Evolutionary conservation across 495 filamentous ascomycete genomes (phyloP), one percentile per base, ranked within the genome.

Genomic region (Achaetomiella virescens): DNA sequence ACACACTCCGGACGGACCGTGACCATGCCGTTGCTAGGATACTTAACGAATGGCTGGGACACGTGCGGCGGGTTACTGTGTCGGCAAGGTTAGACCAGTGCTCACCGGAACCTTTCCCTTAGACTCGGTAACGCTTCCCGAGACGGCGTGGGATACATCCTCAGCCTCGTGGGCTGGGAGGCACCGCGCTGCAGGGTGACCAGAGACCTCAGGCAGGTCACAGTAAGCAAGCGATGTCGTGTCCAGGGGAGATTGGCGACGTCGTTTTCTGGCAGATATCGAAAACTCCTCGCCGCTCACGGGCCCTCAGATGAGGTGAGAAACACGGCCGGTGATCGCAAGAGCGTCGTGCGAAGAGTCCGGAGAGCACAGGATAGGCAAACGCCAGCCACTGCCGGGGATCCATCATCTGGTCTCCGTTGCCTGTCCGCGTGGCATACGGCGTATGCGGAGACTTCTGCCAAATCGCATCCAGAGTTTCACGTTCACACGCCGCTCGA

Each of bases 391-490:
- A 37, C 1, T 27, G 21, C 15, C 10, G 15, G n/a, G 27, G 9
- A 31, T 31, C 5, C 5, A 24, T 36, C 50, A 38, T 53, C 50
- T 38, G 50, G 43, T 43, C 25, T 36, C 18, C 42, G 50, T 5
- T 53, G 50, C 38, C 38, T 44, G 38, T 37, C 38, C 4, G 25
- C 25, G 38, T 33, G 38, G 40, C 27, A 53, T 53, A 27, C 38
- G 27, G 50, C 29, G 20, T 38, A 53, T 36, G 40, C 38, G 43
- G 18, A 6, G 40, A 14, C 14, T 52, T 14, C 20, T 15, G 17
- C 0, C 31, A 37, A 36, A 27, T 12, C 2, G 6, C 22, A 11
- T 5, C 33, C 48, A 40, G 14, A 22, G 15, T 17, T 27, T n/a
- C n/a, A n/a, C n/a, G n/a, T n/a, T n/a, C n/a, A 18, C 10, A 51